A percentile compares a stretch with the other conserved stretches of the same genome.
phyloP scores from a whole-genome alignment of 768 basidiomycete species.

The Pisolithus sp. region DNA sequence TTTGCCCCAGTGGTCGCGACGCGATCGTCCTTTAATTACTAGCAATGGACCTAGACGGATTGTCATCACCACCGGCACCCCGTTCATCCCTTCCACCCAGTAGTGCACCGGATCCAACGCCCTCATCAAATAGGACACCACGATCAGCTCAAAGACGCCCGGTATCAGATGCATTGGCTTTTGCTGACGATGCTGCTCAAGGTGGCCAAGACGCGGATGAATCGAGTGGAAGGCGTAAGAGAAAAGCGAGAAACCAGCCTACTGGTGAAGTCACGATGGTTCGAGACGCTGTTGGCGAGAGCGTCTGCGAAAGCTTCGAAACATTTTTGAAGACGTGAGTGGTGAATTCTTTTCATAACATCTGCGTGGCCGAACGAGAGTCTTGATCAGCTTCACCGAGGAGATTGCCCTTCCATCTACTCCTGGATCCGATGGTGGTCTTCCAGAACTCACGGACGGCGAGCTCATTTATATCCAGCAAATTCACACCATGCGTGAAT shows the following conservation, averaged over 20 bases:
- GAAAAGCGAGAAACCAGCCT: constrained; percentile 35
- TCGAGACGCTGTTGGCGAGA: constrained; percentile 92
- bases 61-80: constrained; percentile 51
- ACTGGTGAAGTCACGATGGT: constrained; percentile 78
- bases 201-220: constrained; percentile 36
- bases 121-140: constrained; percentile 31
- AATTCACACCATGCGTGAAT: constrained; percentile 92
- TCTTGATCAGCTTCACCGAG: constrained; percentile 65
- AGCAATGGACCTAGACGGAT: constrained; percentile 49
- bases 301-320: constrained; percentile 87
- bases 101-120: constrained; percentile 37
- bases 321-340: constrained; percentile 86
- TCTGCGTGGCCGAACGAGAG: background rate
- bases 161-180: constrained; percentile 46
- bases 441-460: constrained; percentile 48
- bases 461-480: constrained; percentile 85
- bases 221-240: constrained; percentile 38
- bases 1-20: constrained; percentile 20
- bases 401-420: constrained; percentile 74
- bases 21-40: constrained; percentile 12
- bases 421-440: constrained; percentile 66
- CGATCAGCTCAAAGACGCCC: constrained; percentile 32
- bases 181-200: constrained; percentile 46
- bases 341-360: background rate
- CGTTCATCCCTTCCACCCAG: constrained; percentile 49